phyloP scores from a whole-genome alignment of 2,329 filamentous ascomycete species.

The Fulvia fulva region DNA sequence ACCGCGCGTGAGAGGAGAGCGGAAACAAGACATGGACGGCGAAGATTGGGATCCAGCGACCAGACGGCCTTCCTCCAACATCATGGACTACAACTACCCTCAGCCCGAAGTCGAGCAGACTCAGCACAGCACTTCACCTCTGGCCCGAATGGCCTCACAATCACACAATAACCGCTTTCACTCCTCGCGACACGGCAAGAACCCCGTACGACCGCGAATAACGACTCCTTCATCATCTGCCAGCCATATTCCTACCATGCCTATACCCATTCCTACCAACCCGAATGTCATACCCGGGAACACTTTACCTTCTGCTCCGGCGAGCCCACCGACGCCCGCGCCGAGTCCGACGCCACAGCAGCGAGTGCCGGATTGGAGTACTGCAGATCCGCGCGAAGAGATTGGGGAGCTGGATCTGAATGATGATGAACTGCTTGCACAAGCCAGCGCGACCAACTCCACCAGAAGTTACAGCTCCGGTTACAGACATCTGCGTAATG shows the following conservation, averaged over 20 bases:
- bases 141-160: conserved; percentile 31
- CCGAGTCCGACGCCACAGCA: conserved; percentile 63
- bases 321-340: conserved; percentile 64
- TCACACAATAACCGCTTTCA: conserved; percentile 33
- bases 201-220: conserved; percentile 42
- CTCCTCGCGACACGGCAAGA: conserved; percentile 31
- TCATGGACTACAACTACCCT: conserved; percentile 29
- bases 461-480: conserved; percentile 31
- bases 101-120: conserved; percentile 13
- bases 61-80: conserved; percentile 24
- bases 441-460: conserved; percentile 23
- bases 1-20: background rate
- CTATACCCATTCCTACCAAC: conserved; percentile 45
- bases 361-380: conserved; percentile 68
- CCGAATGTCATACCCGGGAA: conserved; percentile 53
- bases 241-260: conserved; percentile 33
- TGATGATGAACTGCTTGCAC: conserved; percentile 24
- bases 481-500: conserved; percentile 70
- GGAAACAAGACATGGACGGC: background rate
- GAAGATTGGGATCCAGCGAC: conserved; percentile 15
- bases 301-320: conserved; percentile 61
- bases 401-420: conserved; percentile 51
- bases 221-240: conserved; percentile 37
- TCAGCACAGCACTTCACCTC: conserved; percentile 21
- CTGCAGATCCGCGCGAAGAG: conserved; percentile 75